Base-by-base conservation (phyloP, 1,139 yeast species). In the Hansenula anomala region DNA sequence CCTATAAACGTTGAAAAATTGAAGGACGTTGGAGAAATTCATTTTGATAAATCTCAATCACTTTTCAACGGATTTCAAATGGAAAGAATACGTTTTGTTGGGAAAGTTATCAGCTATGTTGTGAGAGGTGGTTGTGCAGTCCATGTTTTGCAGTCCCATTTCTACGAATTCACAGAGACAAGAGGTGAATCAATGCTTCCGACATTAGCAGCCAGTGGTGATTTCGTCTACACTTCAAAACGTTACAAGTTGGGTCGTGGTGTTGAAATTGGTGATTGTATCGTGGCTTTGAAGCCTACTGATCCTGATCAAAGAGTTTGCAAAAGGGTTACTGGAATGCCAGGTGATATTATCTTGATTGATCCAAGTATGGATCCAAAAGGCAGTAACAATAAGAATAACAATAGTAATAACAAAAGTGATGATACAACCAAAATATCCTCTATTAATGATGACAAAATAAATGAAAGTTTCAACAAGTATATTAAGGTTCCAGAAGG, bases 111-210 rank as follows among this genome's bases (percentile, higher is more conserved):
- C 22, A 45, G 52, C 26, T 60, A 58, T 32, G 60, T 57, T 3
- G 36, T 81, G 6, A 63, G 89, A 32, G 77, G 80, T 7, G 87
- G 86, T 3, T 83, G 92, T 55, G 66, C 74, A 9, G 75, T 81
- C 15, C 95, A 86, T 54, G 64, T 85, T 15, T 56, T 81, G 9
- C 86, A 80, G 47, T 78, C 78, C 36, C 73, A 80, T 51, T 64
- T 82, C 16, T 83, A 80, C 54, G 95, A 87, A 55, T 78, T 84
- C 57, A 75, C 90, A 3, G 90, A 81, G 55, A 87, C 97, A 0
- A 68, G 82, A 48, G 98, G 98, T 4, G 97, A 89, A 55, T 86
- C 96, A 26, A 92, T 92, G 98, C 71, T 92, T 30, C 97, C 98
- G 1, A 89, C 97, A 0, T 64, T 92, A 28, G 80, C 82, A 45